Base-by-base conservation (phyloP, 2,329 filamentous ascomycete genomes). In the Cladobotryum protrusum region DNA sequence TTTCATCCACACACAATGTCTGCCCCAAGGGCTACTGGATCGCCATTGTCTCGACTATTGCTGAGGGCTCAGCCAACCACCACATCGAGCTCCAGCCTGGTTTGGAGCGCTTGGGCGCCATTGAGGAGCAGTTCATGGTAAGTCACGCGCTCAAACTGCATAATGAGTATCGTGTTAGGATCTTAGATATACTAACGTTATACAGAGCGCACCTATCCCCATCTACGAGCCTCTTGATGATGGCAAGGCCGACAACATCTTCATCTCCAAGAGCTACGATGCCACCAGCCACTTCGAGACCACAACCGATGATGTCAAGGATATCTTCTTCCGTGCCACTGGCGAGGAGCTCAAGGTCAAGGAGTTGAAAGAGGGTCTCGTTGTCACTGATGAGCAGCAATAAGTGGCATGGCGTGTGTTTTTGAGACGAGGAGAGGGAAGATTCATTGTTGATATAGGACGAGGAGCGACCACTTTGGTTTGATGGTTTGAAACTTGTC, bases 11-110 rank as follows among this genome's bases (percentile, higher is more conserved):
- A 35, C 95, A 99, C 77, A 97, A 95, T 63, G 95, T 99, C 61
- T 97, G 92, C 76, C 93, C 95, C 63, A 95, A 96, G 81, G 92
- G 92, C 54, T 97, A 96, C 82, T 99, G 95, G 78, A 89, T 99
- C 61, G 93, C 93, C 62, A 99, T 97, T 54, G 92, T 99, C 57
- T 96, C 90, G 43, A 99, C 93, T 53, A 96, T 99, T 65, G 89
- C 93, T 56, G 95, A 99, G 77, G 85, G 84, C 41, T 75, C 84
- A 54, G 85, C 88, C 57, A 97, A 99, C 79, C 91, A 96, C 73
- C 93, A 99, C 72, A 77, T 96, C 51, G 93, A 99, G 76, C 84
- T 99, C 40, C 83, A 93, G 72, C 84, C 91, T 29, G 93, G 92
- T 64, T 84, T 97, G 58, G 90, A 96, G 64, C 85, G 92, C 58